phyloP scores from a whole-genome alignment of 768 basidiomycete species.

The Ramaria sp. region DNA sequence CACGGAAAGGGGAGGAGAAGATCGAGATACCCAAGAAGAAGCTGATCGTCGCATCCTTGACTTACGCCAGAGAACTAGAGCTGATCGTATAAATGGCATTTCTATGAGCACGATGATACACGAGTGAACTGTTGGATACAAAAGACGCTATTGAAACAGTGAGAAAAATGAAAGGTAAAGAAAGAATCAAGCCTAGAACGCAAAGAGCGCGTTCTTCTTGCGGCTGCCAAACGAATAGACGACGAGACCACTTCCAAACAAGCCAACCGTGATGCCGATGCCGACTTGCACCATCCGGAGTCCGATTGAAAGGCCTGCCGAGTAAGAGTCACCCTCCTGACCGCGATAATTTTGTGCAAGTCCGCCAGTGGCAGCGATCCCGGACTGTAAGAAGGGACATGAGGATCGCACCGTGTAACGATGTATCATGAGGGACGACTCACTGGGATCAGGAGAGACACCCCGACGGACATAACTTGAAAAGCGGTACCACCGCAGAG shows the following conservation, averaged over 20 bases:
- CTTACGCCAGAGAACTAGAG: constrained; percentile 80
- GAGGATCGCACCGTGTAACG: no score
- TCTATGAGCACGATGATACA: neutral
- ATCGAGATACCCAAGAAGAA: constrained; percentile 79
- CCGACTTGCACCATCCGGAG: neutral
- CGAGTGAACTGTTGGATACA: neutral
- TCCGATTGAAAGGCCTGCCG: neutral
- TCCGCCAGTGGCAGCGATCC: constrained; percentile 2
- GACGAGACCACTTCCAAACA: constrained; percentile 19
- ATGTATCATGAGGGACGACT: no score
- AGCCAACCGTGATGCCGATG: constrained; percentile 5
- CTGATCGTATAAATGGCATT: constrained; percentile 58
- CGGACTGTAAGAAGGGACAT: constrained; percentile 7
- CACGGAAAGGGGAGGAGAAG: constrained; percentile 70
- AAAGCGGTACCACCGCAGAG: constrained; percentile 81
- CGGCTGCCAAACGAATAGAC: constrained; percentile 79
- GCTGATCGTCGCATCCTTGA: constrained; percentile 65
- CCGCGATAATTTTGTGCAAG: neutral
- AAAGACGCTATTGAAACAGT: neutral
- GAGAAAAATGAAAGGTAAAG: neutral
- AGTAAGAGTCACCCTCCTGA: neutral
- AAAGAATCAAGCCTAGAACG: constrained; percentile 30
- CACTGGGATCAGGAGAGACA: constrained; percentile 79
- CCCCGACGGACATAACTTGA: constrained; percentile 84
- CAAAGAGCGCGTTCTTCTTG: constrained; percentile 68